These are phyloP conservation scores for Helichrysum umbraculigerum DNA, from an alignment of 129 eudicot genomes.

Conservation along the genomic window DNA sequence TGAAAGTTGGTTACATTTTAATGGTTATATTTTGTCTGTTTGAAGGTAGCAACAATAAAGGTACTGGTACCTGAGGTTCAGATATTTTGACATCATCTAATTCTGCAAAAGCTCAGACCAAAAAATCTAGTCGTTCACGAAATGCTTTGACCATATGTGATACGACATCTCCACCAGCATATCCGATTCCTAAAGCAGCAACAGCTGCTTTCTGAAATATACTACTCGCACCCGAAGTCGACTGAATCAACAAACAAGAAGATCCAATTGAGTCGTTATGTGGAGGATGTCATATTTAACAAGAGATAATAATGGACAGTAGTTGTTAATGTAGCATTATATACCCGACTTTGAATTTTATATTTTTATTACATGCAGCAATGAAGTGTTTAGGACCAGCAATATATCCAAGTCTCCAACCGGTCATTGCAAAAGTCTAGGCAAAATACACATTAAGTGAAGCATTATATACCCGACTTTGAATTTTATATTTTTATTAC, in stretches of 20 bases:
- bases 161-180: slow-evolving; percentile 84
- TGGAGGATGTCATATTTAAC: not conserved
- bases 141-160: slow-evolving; percentile 89
- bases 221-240: slow-evolving; percentile 94
- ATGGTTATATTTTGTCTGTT: not conserved
- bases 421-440: slow-evolving; percentile 97
- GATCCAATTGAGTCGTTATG: not conserved
- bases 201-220: slow-evolving; percentile 85
- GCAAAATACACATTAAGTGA: slow-evolving; percentile 6
- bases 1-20: too few species aligned
- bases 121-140: slow-evolving; percentile 70
- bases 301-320: slow-evolving; percentile 6
- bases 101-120: slow-evolving; percentile 69
- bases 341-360: slow-evolving; percentile 92
- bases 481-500: slow-evolving; percentile 79
- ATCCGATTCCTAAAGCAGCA: slow-evolving; percentile 91
- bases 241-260: slow-evolving; percentile 39
- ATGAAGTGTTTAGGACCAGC: slow-evolving; percentile 93
- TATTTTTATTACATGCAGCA: slow-evolving; percentile 69
- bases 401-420: slow-evolving; percentile 95
- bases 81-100: slow-evolving; percentile 80
- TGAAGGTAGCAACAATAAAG: not conserved
- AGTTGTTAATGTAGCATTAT: not conserved
- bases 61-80: slow-evolving; percentile 70
- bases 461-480: slow-evolving; percentile 76